Evolutionary conservation across 2,329 filamentous ascomycete species (phyloP).

Genomic region (Hypoxylon sp.): DNA sequence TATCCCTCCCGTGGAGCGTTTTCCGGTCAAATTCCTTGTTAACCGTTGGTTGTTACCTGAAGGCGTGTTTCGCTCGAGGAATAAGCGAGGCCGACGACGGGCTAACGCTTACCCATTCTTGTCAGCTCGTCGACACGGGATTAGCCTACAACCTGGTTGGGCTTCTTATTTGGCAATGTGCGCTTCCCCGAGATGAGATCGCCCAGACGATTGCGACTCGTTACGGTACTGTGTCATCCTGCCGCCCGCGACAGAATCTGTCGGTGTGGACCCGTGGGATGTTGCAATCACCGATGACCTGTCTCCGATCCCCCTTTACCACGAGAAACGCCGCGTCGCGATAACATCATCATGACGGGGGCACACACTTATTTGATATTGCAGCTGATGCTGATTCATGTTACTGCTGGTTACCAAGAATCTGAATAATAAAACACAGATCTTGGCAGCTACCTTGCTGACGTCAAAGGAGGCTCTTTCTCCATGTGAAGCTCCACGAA

Average conservation of each 20-base stretch:
- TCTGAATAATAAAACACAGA: constrained; percentile 10
- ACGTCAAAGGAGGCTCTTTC: constrained; percentile 17
- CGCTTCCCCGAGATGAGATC: constrained; percentile 39
- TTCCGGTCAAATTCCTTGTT: constrained; percentile 12
- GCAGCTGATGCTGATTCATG: constrained; percentile 9
- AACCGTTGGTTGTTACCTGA: constrained; percentile 4
- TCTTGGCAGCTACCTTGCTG: constrained; percentile 8
- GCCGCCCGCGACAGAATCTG: constrained; percentile 29
- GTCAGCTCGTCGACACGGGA: constrained; percentile 28
- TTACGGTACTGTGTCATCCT: constrained; percentile 21
- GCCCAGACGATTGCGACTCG: constrained; percentile 17
- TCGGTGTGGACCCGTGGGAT: constrained; percentile 42
- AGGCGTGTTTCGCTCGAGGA: constrained; percentile 12
- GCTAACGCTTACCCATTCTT: constrained; percentile 11
- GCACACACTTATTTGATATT: neutral
- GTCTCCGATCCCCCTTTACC: constrained; percentile 3
- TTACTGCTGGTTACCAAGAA: neutral
- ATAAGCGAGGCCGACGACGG: constrained; percentile 7
- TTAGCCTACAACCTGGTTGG: constrained; percentile 26
- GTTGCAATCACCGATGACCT: constrained; percentile 27
- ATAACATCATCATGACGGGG: constrained; percentile 10
- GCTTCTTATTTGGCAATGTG: constrained; percentile 22
- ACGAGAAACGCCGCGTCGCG: constrained; percentile 20
- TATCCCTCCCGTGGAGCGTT: constrained; percentile 23
- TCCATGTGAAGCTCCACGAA: neutral